Evolutionary conservation across 352 stramenopile species (phyloP).

Genomic region (Phytophthora lateralis): DNA sequence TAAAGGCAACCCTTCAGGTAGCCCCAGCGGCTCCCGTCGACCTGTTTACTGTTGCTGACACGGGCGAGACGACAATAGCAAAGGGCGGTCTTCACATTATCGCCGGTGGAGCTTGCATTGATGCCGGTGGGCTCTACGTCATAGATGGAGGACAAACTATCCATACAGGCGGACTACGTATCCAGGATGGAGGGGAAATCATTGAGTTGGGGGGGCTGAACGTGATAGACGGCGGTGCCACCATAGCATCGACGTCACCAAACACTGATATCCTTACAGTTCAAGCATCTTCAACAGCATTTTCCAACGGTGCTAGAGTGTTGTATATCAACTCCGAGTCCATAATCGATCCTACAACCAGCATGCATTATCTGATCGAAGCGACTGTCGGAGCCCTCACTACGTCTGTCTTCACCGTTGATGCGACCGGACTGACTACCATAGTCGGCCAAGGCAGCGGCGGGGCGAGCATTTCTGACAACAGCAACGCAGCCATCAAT

Average conservation of each 20-base stretch:
- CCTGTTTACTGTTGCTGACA: conserved; percentile 52
- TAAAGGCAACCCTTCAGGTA: conserved; percentile 38
- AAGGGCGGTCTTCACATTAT: conserved; percentile 44
- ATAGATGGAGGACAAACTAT: conserved; percentile 42
- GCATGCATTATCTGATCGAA: conserved; percentile 29
- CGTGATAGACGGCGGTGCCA: conserved; percentile 41
- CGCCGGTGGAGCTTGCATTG: conserved; percentile 47
- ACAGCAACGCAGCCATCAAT: not conserved
- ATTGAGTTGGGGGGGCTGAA: conserved; percentile 41
- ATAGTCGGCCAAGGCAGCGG: conserved; percentile 19
- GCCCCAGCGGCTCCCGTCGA: conserved; percentile 16
- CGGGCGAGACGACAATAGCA: conserved; percentile 53
- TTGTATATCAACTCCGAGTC: conserved; percentile 28
- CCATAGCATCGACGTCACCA: conserved; percentile 23
- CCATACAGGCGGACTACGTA: conserved; percentile 37
- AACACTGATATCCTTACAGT: conserved; percentile 30
- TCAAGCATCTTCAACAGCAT: conserved; percentile 26
- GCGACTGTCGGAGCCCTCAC: conserved; percentile 5
- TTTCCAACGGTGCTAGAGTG: conserved; percentile 25
- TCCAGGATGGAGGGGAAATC: conserved; percentile 43
- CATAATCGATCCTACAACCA: conserved; percentile 9
- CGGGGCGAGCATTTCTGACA: conserved; percentile 19
- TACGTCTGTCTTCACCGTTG: conserved; percentile 14
- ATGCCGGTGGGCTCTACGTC: conserved; percentile 48
- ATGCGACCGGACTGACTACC: conserved; percentile 9